phyloP scores from a whole-genome alignment of 495 filamentous ascomycete species.

The Hyaloscypha hepaticicola region DNA sequence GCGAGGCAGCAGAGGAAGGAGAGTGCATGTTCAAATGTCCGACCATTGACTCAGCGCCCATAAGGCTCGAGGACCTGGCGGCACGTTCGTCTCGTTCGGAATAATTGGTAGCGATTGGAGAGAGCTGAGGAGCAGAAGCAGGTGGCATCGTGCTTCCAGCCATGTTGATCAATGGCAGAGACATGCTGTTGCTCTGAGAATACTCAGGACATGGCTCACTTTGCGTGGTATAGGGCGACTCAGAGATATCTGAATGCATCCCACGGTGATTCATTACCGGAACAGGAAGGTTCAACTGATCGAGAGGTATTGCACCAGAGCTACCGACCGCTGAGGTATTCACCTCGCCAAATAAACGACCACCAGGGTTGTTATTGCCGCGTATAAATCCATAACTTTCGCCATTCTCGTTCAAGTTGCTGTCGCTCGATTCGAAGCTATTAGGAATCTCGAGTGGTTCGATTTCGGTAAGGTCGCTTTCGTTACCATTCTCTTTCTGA shows the following conservation, averaged over 20 bases:
- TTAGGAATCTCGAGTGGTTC: constrained; percentile 33
- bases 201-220: not conserved
- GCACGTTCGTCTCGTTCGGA: constrained; percentile 37
- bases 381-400: constrained; percentile 42
- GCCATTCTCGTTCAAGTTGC: constrained; percentile 36
- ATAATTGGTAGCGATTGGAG: constrained; percentile 32
- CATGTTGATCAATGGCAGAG: not conserved
- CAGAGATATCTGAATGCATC: constrained; percentile 45
- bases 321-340: constrained; percentile 67
- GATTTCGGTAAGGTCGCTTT: constrained; percentile 29
- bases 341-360: constrained; percentile 78
- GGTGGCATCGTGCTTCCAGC: constrained; percentile 11
- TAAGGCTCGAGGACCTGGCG: constrained; percentile 49
- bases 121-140: not conserved
- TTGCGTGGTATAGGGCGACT: constrained; percentile 18
- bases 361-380: constrained; percentile 17
- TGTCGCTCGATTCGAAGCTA: constrained; percentile 42
- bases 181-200: not conserved
- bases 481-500: constrained; percentile 11
- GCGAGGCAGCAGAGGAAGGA: constrained; percentile 35
- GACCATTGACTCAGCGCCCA: constrained; percentile 67
- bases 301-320: constrained; percentile 42
- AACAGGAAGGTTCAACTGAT: constrained; percentile 47
- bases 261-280: constrained; percentile 25
- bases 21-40: constrained; percentile 68